Evolutionary conservation across 2,329 filamentous ascomycete species (phyloP), one percentile per base, ranked within the genome.

Genomic region (Colletotrichum graminicola): DNA sequence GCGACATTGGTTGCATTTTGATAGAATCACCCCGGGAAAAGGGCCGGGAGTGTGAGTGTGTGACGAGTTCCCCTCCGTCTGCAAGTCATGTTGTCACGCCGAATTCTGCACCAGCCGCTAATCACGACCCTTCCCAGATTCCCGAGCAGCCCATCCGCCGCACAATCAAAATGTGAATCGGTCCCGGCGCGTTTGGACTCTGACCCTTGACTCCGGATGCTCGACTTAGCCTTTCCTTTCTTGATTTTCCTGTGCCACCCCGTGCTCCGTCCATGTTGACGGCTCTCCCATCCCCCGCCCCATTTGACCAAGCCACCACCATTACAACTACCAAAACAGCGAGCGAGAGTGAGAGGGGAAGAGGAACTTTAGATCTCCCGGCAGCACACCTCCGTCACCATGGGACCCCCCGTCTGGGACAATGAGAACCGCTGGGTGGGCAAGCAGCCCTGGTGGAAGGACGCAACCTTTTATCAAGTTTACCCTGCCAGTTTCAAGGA

Each of bases 401-500:
- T 83, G 81, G 78, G 80, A 23, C 79, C 79, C 0, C 70, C 82
- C 21, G 67, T 76, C 10, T 79, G 76, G 76, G 77, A 81, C 59
- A 68, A 76, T 3, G 71, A 77, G 3, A 78, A 79, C 47, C 76
- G 75, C 21, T 78, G 74, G 68, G 74, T 79, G 3, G 80, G 79
- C 66, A 81, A 79, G 34, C 74, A 81, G 41, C 78, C 81, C 0
- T 85, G 82, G 82, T 86, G 84, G 84, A 86, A 85, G 73, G 81
- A 83, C 32, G 82, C 83, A 0, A 79, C 80, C 11, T 82, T 85
- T 62, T 86, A 84, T 61, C 85, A 89, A 77, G 84, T 90, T 62
- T 90, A 90, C 71, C 88, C 88, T 3, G 86, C 88, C 16, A 87
- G 84, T 71, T 90, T 90, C 81, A 83, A 85, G 57, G 88, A 89